Conservation (phyloP, 169 alveolate species). For the Perkinsus olseni region DNA sequence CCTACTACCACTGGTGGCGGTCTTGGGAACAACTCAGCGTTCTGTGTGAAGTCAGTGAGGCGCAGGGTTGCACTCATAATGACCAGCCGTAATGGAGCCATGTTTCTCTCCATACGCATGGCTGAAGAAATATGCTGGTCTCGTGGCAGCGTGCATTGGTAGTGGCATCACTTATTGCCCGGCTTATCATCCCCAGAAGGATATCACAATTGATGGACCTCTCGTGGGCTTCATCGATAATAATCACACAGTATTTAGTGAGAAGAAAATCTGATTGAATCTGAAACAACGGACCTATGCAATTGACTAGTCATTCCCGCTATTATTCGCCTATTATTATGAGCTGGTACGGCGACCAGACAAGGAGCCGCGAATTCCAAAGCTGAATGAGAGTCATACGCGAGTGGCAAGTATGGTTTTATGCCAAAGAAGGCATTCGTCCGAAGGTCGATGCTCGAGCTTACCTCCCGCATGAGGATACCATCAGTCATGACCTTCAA, state of each 20-base stretch:
- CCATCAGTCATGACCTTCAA: slow-evolving; percentile 99
- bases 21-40: slow-evolving; percentile 66
- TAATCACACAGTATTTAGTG: slow-evolving; percentile 85
- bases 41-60: slow-evolving; percentile 79
- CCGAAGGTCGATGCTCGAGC: no score
- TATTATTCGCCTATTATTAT: no score
- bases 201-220: slow-evolving; percentile 96
- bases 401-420: no score
- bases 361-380: no score
- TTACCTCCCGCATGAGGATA: slow-evolving; percentile 86
- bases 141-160: background rate
- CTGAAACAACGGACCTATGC: background rate
- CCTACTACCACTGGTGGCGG: slow-evolving; percentile 54
- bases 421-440: no score
- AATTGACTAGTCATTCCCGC: no score
- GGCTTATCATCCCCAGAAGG: slow-evolving; percentile 66
- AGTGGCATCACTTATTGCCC: background rate
- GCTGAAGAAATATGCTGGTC: background rate
- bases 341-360: no score
- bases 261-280: slow-evolving; percentile 45
- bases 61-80: slow-evolving; percentile 99
- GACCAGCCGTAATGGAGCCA: slow-evolving; percentile 77
- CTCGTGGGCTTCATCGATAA: slow-evolving; percentile 99
- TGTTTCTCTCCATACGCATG: background rate
- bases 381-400: background rate